phyloP scores from a whole-genome alignment of 768 basidiomycete genomes.

The Leccinum longicurvipes region DNA sequence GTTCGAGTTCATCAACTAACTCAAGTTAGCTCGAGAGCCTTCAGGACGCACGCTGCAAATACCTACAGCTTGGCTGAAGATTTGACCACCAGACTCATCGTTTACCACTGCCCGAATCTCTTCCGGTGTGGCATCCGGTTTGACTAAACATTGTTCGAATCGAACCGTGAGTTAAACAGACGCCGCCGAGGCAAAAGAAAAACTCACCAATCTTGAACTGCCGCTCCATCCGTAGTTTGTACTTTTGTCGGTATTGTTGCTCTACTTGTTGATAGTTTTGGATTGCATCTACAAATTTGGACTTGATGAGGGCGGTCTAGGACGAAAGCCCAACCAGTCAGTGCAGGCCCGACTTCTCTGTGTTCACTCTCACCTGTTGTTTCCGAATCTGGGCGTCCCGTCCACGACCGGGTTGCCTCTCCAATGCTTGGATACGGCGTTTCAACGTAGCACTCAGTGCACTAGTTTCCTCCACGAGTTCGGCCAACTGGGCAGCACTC shows the following conservation, averaged over 20 bases:
- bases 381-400: conserved; percentile 73
- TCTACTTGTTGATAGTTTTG: conserved; percentile 85
- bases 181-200: not conserved
- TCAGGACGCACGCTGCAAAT: not conserved
- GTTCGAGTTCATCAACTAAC: conserved; percentile 81
- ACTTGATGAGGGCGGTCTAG: conserved; percentile 61
- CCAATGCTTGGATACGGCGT: conserved; percentile 66
- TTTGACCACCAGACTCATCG: conserved; percentile 76
- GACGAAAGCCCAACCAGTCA: conserved; percentile 12
- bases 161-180: not conserved
- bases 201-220: conserved; percentile 81
- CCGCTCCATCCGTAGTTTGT: conserved; percentile 79
- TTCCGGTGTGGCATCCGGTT: conserved; percentile 88
- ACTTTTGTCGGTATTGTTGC: conserved; percentile 71
- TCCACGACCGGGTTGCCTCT: conserved; percentile 58
- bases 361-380: conserved; percentile 54
- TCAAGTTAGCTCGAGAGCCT: conserved; percentile 1
- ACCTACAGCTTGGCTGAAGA: conserved; percentile 84
- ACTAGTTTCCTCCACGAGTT: conserved; percentile 69
- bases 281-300: conserved; percentile 81
- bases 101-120: conserved; percentile 87
- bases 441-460: conserved; percentile 67
- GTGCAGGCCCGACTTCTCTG: conserved; percentile 5
- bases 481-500: conserved; percentile 60
- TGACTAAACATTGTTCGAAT: conserved; percentile 47